Base-by-base conservation (phyloP, 2,329 filamentous ascomycete genomes). In the Trichoderma sp. region DNA sequence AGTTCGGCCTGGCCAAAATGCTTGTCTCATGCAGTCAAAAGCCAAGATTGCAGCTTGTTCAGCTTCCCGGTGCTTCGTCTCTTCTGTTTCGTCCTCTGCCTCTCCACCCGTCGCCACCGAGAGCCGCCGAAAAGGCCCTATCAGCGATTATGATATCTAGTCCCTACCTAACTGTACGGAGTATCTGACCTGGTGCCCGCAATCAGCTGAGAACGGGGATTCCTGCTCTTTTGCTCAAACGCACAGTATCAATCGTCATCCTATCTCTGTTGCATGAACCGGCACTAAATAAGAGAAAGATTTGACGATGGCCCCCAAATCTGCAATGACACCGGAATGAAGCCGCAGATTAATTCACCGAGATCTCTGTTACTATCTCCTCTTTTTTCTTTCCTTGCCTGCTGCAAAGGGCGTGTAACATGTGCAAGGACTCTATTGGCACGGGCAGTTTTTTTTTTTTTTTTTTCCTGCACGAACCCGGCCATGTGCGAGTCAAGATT, bases 251-350 rank as follows among this genome's bases (percentile, higher is more conserved):
- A 3, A 15, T 48, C 21, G 3, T 48, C 21, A 24, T 48, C 19
- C 9, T 47, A 3, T 47, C 6, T 47, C 44, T 21, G 7, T 3
- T 30, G 34, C 34, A 39, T 48, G 10, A 28, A 14, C 24, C 26
- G 1, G 51, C 51, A 34, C 51, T 54, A 54, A 26, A 17, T 41
- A 54, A 21, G 10, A 34, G 5, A 1, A 5, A 39, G 14, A 3
- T 3, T 39, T 39, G 34, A 39, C 34, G 10, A 39, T 39, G 34
- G 34, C 34, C 34, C 34, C 34, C 34, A 39, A 39, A 24, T 54
- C 39, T 34, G 59, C n/a, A 62, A 39, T 52, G 59, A 48, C 34
- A 52, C 59, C 59, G 59, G 59, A 62, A 62, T 54, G 59, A 62
- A 62, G 59, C 59, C 59, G 59, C 30, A 39, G 59, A 45, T 62